A percentile compares a stretch with the other conserved stretches of the same genome.
phyloP scores from a whole-genome alignment of 306 rosid genomes.

The Mucuna pruriens region DNA sequence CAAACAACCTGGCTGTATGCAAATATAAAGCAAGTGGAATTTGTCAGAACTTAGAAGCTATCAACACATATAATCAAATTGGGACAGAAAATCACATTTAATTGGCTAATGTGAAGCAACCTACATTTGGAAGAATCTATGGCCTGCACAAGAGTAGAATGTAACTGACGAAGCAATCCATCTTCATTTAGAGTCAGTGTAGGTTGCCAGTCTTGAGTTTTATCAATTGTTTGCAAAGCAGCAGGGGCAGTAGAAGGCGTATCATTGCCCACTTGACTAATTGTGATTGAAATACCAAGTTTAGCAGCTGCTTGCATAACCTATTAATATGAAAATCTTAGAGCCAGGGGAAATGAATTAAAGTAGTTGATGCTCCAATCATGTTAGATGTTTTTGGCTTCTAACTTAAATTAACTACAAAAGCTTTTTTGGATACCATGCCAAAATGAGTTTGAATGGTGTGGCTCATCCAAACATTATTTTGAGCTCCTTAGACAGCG shows the following conservation, averaged over 20 bases:
- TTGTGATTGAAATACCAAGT: slow-evolving; percentile 76
- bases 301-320: slow-evolving; percentile 83
- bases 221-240: slow-evolving; percentile 59
- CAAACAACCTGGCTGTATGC: slow-evolving; percentile 63
- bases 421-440: background rate
- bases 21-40: slow-evolving; percentile 34
- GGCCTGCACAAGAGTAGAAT: slow-evolving; percentile 76
- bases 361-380: slow-evolving; percentile 24
- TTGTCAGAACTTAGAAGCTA: slow-evolving; percentile 34
- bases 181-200: slow-evolving; percentile 79
- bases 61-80: slow-evolving; percentile 30
- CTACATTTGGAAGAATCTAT: slow-evolving; percentile 78
- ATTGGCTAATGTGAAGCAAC: slow-evolving; percentile 34
- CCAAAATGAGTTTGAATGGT: background rate
- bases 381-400: slow-evolving; percentile 21
- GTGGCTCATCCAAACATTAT: background rate
- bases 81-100: slow-evolving; percentile 24
- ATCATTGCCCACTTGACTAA: slow-evolving; percentile 79
- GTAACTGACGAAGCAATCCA: slow-evolving; percentile 85
- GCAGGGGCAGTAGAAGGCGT: slow-evolving; percentile 54
- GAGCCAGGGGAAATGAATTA: slow-evolving; percentile 4
- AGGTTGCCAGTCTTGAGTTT: slow-evolving; percentile 87
- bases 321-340: slow-evolving; percentile 49
- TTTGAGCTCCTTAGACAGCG: slow-evolving; percentile 9
- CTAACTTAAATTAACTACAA: slow-evolving; percentile 22